Evolutionary conservation across 140 eudicot species (phyloP).

Genomic region (Flaveria floridana): DNA sequence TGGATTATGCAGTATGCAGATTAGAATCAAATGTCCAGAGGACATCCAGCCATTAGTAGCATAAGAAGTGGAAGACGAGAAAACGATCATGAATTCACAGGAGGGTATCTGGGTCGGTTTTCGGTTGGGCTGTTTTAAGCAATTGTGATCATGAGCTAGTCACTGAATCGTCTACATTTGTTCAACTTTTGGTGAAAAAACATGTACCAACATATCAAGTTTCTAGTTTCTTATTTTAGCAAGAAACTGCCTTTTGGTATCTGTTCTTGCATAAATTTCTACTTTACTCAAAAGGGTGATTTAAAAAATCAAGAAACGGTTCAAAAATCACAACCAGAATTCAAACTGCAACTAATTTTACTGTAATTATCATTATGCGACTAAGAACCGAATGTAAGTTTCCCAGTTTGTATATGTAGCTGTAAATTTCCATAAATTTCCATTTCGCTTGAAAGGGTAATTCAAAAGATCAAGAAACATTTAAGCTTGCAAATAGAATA

Average conservation of each 20-base stretch:
- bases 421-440: neutral
- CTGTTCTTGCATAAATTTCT: constrained; percentile 11
- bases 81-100: neutral
- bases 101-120: neutral
- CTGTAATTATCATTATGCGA: constrained; percentile 26
- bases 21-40: too few relatives aligned
- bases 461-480: constrained; percentile 7
- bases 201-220: neutral
- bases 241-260: constrained; percentile 24
- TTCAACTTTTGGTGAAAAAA: neutral
- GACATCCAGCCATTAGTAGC: neutral
- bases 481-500: too few relatives aligned
- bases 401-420: neutral
- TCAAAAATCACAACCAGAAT: neutral
- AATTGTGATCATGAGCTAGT: neutral
- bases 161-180: neutral
- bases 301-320: neutral
- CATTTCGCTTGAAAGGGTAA: neutral
- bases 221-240: constrained; percentile 15
- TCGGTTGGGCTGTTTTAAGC: neutral
- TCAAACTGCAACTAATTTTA: constrained; percentile 26
- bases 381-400: constrained; percentile 22
- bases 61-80: neutral
- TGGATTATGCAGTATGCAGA: too few relatives aligned
- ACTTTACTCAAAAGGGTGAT: constrained; percentile 21